phyloP scores from a whole-genome alignment of 805 yeast genomes.

The Cyberlindnera suaveolens region DNA sequence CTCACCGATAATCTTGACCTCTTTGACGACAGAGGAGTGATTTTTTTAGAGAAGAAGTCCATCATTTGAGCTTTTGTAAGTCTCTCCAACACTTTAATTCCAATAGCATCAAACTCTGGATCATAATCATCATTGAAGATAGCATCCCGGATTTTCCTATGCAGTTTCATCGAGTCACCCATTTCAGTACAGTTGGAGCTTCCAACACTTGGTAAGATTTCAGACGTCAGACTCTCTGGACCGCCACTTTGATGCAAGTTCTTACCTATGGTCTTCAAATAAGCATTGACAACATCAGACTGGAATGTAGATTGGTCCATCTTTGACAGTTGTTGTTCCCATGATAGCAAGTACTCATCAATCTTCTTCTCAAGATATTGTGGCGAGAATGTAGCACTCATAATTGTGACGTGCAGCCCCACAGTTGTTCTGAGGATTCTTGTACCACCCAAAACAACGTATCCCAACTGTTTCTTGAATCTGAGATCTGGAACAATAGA shows the following conservation, averaged over 20 bases:
- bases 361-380: conserved; percentile 37
- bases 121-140: conserved; percentile 17
- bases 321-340: conserved; percentile 30
- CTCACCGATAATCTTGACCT: conserved; percentile 36
- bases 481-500: conserved; percentile 43
- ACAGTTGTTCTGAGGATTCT: conserved; percentile 43
- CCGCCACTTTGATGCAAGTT: conserved; percentile 21
- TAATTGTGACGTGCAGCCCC: conserved; percentile 53
- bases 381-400: conserved; percentile 44
- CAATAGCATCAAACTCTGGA: conserved; percentile 22
- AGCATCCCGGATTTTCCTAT: conserved; percentile 30
- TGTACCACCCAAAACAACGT: conserved; percentile 52
- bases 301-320: conserved; percentile 33
- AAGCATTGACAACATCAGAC: conserved; percentile 30
- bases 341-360: conserved; percentile 38
- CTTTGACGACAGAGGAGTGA: conserved; percentile 30
- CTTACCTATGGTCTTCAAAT: conserved; percentile 23
- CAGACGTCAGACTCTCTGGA: conserved; percentile 30
- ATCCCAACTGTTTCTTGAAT: conserved; percentile 54
- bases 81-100: conserved; percentile 25
- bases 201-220: conserved; percentile 29
- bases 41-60: conserved; percentile 27
- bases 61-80: conserved; percentile 29
- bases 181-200: conserved; percentile 24
- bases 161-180: conserved; percentile 31